Evolutionary conservation across 2,329 filamentous ascomycete genomes (phyloP), one percentile per base, ranked within the genome.

Genomic region (Drechslera avenae): DNA sequence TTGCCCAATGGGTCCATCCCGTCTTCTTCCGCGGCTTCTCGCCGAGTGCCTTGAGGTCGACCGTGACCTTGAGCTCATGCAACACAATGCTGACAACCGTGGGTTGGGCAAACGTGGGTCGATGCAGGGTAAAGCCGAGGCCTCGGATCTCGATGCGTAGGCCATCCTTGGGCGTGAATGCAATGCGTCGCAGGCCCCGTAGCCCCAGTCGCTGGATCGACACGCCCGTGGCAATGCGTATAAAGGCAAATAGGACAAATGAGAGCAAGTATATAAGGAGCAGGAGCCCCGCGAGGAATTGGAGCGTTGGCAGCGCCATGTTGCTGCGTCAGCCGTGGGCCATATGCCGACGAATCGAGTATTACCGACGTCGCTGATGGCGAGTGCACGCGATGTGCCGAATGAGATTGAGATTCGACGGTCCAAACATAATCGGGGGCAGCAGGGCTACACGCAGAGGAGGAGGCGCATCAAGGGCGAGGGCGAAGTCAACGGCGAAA

Each of bases 131-230:
- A 64, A 99, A 81, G 36, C 94, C 91, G 44, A 99, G 81, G 42
- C 92, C 90, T 42, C 94, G 86, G 49, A 99, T 86, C 73, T 96
- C 91, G 73, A 99, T 85, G 66, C 88, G 88, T 67, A 96, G 79
- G 63, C 94, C 94, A 83, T 96, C 91, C 74, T 83, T 87, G 21
- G 91, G 91, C 12, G 90, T 90, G 73, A 95, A 97, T 50, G 91
- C 88, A 56, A 99, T 88, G 62, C 93, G 88, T 59, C 93, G 88
- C 61, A 99, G 81, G 30, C 94, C 96, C 62, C 95, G 86, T 73
- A 95, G 96, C 57, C 94, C 94, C 63, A 99, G 84, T 62, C 94
- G 86, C 76, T 99, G 95, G 60, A 99, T 96, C 5, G 94, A 99
- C 50, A 99, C 81, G 55, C 94, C 94, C 30, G 93, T 97, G 55